Percentiles rank a stretch among this genome's conserved stretches.
phyloP scores from a whole-genome alignment of 805 yeast species.

The Candida montana region DNA sequence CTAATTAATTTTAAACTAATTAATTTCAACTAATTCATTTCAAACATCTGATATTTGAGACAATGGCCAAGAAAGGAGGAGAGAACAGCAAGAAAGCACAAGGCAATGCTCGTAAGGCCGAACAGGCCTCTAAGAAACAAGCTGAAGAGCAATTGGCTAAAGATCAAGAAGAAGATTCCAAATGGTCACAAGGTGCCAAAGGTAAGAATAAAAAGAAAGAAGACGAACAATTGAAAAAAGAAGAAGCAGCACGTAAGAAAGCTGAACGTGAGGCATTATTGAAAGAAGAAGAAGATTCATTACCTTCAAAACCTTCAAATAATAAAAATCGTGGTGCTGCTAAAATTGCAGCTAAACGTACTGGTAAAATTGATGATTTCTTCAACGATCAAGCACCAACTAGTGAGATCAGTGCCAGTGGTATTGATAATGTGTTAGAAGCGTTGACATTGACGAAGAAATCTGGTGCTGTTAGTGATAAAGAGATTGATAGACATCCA shows the following conservation, averaged over 20 bases:
- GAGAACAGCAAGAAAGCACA: conserved; percentile 54
- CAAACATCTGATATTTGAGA: no score
- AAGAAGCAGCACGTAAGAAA: conserved; percentile 72
- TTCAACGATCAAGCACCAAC: conserved; percentile 45
- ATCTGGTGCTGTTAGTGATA: conserved; percentile 49
- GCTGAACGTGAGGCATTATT: conserved; percentile 73
- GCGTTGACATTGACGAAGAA: conserved; percentile 64
- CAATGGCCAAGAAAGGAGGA: conserved; percentile 43
- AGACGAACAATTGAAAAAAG: conserved; percentile 61
- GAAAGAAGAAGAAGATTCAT: conserved; percentile 56
- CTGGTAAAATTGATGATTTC: conserved; percentile 66
- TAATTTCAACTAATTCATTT: no score
- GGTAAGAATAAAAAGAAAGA: conserved; percentile 65
- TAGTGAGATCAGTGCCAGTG: conserved; percentile 60
- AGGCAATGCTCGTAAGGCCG: conserved; percentile 65
- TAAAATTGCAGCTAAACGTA: conserved; percentile 54
- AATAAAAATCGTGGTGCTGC: conserved; percentile 62
- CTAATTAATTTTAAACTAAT: no score
- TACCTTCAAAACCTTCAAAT: conserved; percentile 50
- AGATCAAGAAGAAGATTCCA: conserved; percentile 51
- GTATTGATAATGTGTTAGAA: conserved; percentile 73
- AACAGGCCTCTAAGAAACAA: conserved; percentile 51
- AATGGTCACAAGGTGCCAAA: conserved; percentile 72
- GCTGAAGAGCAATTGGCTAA: conserved; percentile 42
- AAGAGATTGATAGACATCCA: conserved; percentile 79